A percentile compares a stretch with the other conserved stretches of the same genome.
phyloP scores from a whole-genome alignment of 176 grass and related monocot genomes.

The Panicum miliaceum region DNA sequence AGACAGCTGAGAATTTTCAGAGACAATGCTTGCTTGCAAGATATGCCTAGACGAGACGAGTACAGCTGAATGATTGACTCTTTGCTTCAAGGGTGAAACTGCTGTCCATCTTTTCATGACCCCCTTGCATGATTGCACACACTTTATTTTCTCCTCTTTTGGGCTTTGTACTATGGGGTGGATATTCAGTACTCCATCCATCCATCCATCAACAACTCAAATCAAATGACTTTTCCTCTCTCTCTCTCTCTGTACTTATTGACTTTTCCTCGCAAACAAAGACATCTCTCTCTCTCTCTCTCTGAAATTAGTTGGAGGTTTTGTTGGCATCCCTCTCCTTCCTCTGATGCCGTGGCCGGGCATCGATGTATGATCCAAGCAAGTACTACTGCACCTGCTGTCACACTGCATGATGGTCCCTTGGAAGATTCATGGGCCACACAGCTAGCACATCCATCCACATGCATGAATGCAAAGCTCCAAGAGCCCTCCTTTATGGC shows the following conservation, averaged over 20 bases:
- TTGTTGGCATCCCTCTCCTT: conserved; percentile 44
- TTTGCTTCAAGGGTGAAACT: conserved; percentile 51
- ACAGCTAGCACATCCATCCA: background rate
- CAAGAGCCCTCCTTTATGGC: conserved; percentile 53
- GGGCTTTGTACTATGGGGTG: conserved; percentile 41
- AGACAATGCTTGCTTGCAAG: conserved; percentile 47
- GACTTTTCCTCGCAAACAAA: conserved; percentile 19
- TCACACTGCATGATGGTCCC: conserved; percentile 50
- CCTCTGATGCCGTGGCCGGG: conserved; percentile 21
- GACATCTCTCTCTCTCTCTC: conserved; percentile 13
- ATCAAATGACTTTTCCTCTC: background rate
- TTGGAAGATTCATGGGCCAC: conserved; percentile 66
- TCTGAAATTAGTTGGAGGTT: conserved; percentile 42
- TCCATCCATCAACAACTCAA: background rate
- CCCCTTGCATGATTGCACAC: conserved; percentile 44
- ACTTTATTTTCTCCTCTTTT: conserved; percentile 45
- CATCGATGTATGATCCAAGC: conserved; percentile 20
- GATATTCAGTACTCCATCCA: conserved; percentile 5
- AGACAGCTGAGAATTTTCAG: conserved; percentile 1
- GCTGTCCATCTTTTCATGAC: conserved; percentile 44
- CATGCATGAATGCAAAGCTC: conserved; percentile 27
- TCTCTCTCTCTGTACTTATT: no score
- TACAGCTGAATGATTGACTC: conserved; percentile 47
- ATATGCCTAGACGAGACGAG: conserved; percentile 23
- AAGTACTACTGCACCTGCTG: conserved; percentile 20